Evolutionary conservation across 768 basidiomycete genomes (phyloP), one percentile per base, ranked within the genome.

Genomic region (Termitomyces sp.): DNA sequence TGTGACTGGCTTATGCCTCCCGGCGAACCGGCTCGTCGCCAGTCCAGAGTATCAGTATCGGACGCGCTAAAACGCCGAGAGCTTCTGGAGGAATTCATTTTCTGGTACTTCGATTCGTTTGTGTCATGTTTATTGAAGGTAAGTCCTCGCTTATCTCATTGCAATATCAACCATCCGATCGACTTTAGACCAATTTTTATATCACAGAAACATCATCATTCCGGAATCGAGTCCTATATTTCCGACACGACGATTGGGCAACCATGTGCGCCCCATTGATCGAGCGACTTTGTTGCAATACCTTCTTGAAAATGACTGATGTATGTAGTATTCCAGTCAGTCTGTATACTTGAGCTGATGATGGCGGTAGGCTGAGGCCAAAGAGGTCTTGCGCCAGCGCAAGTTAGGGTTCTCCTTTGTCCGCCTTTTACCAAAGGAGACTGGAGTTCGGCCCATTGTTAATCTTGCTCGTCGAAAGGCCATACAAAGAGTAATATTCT

Each of bases 191-290:
- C 3, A 87, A 87, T 0, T 99, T 97, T 72, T 98, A 98, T 70
- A 79, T 94, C 44, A 98, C 97, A 0, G 92, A 98, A 61, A 92
- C 95, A 0, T 86, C 89, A 20, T 89, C 87, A 7, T 92, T 87
- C 64, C 79, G 88, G 41, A 90, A 94, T 59, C 83, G 84, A 44
- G 79, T 95, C 1, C 74, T 98, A 0, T 99, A 95, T 67, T 98
- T 97, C 69, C 84, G 92, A 12, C 94, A 98, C 55, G 93, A 96
- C 52, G 94, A 96, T 63, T 99, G 96, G 97, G 76, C 79, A n/a
- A 73, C 71, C 3, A 77, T 98, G 5, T 95, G 94, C 57, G 74
- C 80, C 10, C 97, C 97, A 1, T 77, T 98, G 27, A 76, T 96
- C 12, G 82, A 86, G 59, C 78, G 84, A n/a, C 78, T 99, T 36